A percentile compares a stretch with the other conserved stretches of the same genome.
Evolutionary conservation across 2,329 filamentous ascomycete species (phyloP).

Genomic region (Domatiomyces catenatus): DNA sequence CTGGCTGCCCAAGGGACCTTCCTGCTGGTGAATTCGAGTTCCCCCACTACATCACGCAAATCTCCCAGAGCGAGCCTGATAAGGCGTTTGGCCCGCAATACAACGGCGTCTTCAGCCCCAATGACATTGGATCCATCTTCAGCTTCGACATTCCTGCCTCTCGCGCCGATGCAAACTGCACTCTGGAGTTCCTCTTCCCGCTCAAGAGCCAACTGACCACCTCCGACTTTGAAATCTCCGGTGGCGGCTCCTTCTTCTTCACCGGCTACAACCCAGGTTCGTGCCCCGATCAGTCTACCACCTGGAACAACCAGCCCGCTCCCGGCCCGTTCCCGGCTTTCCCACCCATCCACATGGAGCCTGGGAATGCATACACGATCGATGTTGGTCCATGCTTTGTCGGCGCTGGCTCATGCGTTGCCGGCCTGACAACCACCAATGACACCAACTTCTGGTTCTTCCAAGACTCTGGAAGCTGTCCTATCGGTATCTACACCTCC

Average conservation of each 20-base stretch:
- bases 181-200: slow-evolving; percentile 51
- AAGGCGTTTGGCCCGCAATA: slow-evolving; percentile 38
- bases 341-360: slow-evolving; percentile 27
- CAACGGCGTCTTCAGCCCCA: slow-evolving; percentile 40
- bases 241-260: slow-evolving; percentile 40
- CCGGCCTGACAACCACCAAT: slow-evolving; percentile 27
- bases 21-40: slow-evolving; percentile 34
- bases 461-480: slow-evolving; percentile 42
- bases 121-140: slow-evolving; percentile 44
- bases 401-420: slow-evolving; percentile 15
- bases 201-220: slow-evolving; percentile 41
- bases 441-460: slow-evolving; percentile 45
- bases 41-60: slow-evolving; percentile 48
- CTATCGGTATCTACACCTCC: slow-evolving; percentile 16
- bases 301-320: slow-evolving; percentile 38
- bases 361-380: slow-evolving; percentile 41
- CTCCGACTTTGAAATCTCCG: slow-evolving; percentile 40
- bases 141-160: slow-evolving; percentile 50
- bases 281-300: slow-evolving; percentile 35
- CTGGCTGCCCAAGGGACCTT: slow-evolving; percentile 32
- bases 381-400: slow-evolving; percentile 18
- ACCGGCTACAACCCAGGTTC: slow-evolving; percentile 29
- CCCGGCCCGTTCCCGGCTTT: slow-evolving; percentile 30
- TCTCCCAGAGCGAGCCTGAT: slow-evolving; percentile 40
- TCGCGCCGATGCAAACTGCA: slow-evolving; percentile 44